Evolutionary conservation across 1,139 yeast genomes (phyloP), one percentile per base, ranked within the genome.

Genomic region (Sugiyamaella neomexicana): DNA sequence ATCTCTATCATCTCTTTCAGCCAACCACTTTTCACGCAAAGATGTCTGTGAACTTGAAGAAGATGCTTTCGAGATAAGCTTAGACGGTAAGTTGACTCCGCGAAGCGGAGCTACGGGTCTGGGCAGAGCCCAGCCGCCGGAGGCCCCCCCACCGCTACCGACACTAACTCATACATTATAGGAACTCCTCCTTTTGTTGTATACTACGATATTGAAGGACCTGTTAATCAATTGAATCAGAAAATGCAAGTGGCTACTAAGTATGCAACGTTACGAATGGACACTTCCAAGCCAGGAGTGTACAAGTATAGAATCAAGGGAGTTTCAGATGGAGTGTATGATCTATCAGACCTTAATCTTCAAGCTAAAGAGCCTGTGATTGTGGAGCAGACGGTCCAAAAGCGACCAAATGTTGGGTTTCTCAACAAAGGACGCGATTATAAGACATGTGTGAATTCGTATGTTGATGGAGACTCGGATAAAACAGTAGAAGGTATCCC

Each of bases 181-280:
- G 54, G 74, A 2, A 72, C 80, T 3, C 77, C 86, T 0, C 97
- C 98, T 31, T 90, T 89, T 62, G 72, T 80, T 8, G 74, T 91
- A 39, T 82, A 82, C 52, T 91, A 90, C 65, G 82, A 83, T 38
- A 74, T 89, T 27, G 73, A 72, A 36, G 75, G 80, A 45, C 95
- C 96, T 2, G 74, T 71, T 62, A 89, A 88, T 31, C 69, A 20
- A 65, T 70, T 59, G 34, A 63, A 59, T 45, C 64, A 61, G 45
- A 73, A 73, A 37, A 67, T 79, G 13, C 83, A 78, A 52, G 83
- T 80, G 27, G 77, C 82, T 0, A 75, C 83, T 9, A 77, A 74
- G 61, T 74, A 72, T 60, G 81, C 80, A 1, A 77, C 80, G 15
- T 68, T 80, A 34, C 74, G 72, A 57, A 62, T 79, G 58, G 67